Conservation (phyloP, 768 basidiomycete genomes). For the Hericium coralloides region DNA sequence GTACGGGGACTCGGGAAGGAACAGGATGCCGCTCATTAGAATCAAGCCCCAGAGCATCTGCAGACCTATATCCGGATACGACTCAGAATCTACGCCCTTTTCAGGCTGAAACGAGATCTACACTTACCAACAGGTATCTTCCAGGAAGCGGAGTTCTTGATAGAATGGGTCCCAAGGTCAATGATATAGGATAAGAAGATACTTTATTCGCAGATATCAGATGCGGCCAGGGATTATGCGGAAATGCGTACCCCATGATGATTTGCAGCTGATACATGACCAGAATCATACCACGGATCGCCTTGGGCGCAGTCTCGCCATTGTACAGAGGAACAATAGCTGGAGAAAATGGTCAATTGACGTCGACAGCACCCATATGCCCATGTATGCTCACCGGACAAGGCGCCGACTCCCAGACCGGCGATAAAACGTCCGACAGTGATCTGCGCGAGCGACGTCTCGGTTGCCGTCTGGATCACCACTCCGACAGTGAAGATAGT, state of each 20-base stretch:
- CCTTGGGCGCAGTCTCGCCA: slow-evolving; percentile 71
- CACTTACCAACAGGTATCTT: slow-evolving; percentile 42
- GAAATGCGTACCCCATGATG: slow-evolving; percentile 45
- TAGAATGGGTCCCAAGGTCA: slow-evolving; percentile 53
- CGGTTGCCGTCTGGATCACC: slow-evolving; percentile 61
- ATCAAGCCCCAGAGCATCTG: slow-evolving; percentile 65
- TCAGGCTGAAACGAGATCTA: no score
- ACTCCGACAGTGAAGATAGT: slow-evolving; percentile 63
- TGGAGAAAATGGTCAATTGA: background rate
- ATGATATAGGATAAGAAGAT: slow-evolving; percentile 66
- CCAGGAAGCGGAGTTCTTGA: slow-evolving; percentile 59
- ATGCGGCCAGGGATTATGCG: background rate
- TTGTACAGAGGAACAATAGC: slow-evolving; percentile 45
- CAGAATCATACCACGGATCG: slow-evolving; percentile 60
- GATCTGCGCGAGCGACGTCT: slow-evolving; percentile 51
- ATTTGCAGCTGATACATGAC: slow-evolving; percentile 76
- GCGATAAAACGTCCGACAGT: slow-evolving; percentile 68
- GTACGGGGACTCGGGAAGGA: slow-evolving; percentile 72
- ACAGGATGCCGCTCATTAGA: slow-evolving; percentile 60
- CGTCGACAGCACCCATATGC: background rate
- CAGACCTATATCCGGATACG: slow-evolving; percentile 29
- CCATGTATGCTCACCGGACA: slow-evolving; percentile 41
- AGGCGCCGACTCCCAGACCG: slow-evolving; percentile 68
- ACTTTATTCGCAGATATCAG: slow-evolving; percentile 26
- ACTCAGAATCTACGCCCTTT: no score